Evolutionary conservation across 1,284 basidiomycete genomes (phyloP), one percentile per base, ranked within the genome.

Genomic region (Naganishia sp.): DNA sequence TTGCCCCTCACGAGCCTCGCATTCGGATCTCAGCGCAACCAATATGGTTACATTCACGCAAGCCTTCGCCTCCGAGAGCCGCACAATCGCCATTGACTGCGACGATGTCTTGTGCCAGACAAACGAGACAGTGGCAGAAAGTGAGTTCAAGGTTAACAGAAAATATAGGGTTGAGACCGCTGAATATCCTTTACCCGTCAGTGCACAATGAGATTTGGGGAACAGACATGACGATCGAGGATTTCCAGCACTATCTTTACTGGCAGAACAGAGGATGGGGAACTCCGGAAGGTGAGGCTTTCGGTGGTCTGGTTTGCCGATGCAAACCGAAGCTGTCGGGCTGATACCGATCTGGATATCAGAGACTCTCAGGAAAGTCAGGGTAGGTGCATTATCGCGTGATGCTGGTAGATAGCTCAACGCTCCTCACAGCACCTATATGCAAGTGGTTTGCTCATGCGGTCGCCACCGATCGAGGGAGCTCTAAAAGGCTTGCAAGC

Each of bases 31-130:
- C 7, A 9, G 13, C 7, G 35, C 35, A 13, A 39, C 4, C n/a
- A 39, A 6, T n/a, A 60, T 66, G 65, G 65, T 50, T 18, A 51
- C 65, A 7, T 67, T 62, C 47, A n/a, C 15, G 23, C 46, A 50
- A 25, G 58, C 58, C 35, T 62, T 65, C 51, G 35, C 57, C 15
- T 50, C 57, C 7, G 67, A 64, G n/a, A 74, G 72, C 51, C 72
- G 73, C 11, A 74, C 64, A n/a, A 87, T 90, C 73, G 87, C 88
- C 4, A 81, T 90, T 46, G 89, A 90, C 79, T 78, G 90, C 67
- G 89, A 90, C 71, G 89, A 91, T 81, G 89, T 90, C 5, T 77
- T 90, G 49, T 76, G 75, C 69, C 80, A 85, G 73, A 91, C 89
- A 3, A 92, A 90, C 75, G 72, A 77, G 55, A 81, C 81, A 17